Evolutionary conservation across 768 basidiomycete species (phyloP).

Genomic region (Rhodosporidiobolus sp.): DNA sequence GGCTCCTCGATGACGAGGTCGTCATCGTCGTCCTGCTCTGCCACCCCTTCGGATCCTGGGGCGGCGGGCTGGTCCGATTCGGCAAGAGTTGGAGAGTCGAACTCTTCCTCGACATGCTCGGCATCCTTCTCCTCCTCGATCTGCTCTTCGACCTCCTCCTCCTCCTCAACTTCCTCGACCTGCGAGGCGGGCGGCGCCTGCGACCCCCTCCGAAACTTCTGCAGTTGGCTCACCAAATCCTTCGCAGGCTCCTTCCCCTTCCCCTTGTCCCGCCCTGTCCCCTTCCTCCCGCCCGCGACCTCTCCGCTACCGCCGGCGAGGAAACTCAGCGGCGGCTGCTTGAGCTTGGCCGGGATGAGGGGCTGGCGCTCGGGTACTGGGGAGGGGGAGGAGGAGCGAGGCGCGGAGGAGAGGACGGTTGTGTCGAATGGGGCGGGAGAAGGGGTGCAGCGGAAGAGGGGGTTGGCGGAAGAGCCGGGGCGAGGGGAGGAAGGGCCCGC

Average conservation of each 20-base stretch:
- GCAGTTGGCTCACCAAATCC: slow-evolving; percentile 1
- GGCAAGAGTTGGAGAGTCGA: slow-evolving; percentile 44
- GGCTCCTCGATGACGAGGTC: slow-evolving; percentile 8
- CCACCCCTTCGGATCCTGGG: background rate
- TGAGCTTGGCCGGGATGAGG: background rate
- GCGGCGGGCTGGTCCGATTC: no score
- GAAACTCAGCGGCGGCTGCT: slow-evolving; percentile 7
- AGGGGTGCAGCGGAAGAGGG: background rate
- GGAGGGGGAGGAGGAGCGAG: background rate
- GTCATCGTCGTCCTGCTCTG: slow-evolving; percentile 14
- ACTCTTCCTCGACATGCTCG: background rate
- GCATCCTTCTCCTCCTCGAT: background rate
- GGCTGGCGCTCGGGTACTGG: background rate
- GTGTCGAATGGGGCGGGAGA: background rate
- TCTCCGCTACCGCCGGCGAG: background rate
- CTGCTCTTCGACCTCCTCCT: background rate
- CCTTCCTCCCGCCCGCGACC: no score
- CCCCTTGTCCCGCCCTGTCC: background rate
- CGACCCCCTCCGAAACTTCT: slow-evolving; percentile 7
- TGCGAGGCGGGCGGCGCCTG: background rate
- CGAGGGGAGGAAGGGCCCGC: background rate
- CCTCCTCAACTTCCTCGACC: slow-evolving; percentile 1
- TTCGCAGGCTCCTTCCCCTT: slow-evolving; percentile 26
- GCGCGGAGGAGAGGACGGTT: background rate
- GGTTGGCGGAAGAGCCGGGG: no score